A percentile compares a stretch with the other conserved stretches of the same genome.
phyloP scores from a whole-genome alignment of 495 filamentous ascomycete species.

The Penicillium tannophilum region DNA sequence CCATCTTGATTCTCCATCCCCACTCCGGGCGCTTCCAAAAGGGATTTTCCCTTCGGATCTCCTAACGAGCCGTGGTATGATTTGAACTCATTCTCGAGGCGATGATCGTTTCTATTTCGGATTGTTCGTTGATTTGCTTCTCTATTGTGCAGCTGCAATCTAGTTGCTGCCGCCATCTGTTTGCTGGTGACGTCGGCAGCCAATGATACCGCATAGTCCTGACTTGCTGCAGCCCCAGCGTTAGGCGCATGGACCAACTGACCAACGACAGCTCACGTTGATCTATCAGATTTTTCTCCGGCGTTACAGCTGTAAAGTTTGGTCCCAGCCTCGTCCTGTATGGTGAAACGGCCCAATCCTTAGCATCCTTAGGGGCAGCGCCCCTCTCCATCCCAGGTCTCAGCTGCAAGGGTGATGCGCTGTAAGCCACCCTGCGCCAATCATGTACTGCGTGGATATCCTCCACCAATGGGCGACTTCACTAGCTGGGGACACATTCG shows the following conservation, averaged over 20 bases:
- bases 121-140: background rate
- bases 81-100: background rate
- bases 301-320: conserved; percentile 13
- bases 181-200: conserved; percentile 3
- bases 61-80: background rate
- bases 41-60: background rate
- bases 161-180: conserved; percentile 26
- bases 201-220: conserved; percentile 15
- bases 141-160: conserved; percentile 15
- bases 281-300: conserved; percentile 34
- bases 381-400: conserved; percentile 10
- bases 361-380: background rate
- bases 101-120: background rate
- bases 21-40: conserved; percentile 3
- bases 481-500: conserved; percentile 4
- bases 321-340: conserved; percentile 16
- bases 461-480: conserved; percentile 3
- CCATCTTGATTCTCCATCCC: background rate
- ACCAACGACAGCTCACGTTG: conserved; percentile 38
- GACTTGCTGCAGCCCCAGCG: conserved; percentile 17
- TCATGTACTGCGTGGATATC: conserved; percentile 9
- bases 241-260: conserved; percentile 28
- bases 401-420: conserved; percentile 25
- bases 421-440: conserved; percentile 12
- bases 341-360: conserved; percentile 24